phyloP scores from a whole-genome alignment of 208 protist species.

The Crithidia brevicula region DNA sequence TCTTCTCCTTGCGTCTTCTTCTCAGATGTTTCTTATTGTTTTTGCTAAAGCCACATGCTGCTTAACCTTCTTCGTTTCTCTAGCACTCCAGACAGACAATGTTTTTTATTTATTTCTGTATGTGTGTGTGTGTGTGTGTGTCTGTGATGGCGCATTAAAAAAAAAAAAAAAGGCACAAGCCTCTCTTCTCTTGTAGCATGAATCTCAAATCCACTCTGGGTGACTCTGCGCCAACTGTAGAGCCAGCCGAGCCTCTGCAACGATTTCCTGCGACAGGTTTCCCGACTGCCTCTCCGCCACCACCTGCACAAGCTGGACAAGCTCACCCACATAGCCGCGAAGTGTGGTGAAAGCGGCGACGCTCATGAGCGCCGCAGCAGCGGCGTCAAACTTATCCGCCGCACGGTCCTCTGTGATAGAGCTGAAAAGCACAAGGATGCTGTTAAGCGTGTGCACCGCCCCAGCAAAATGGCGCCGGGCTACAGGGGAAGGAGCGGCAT shows the following conservation, averaged over 20 bases:
- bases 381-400: not conserved
- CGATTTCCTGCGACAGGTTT: constrained; percentile 14
- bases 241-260: not conserved
- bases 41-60: too few relatives aligned
- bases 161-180: constrained; percentile 13
- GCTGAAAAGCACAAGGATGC: constrained; percentile 5
- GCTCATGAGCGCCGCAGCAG: not conserved
- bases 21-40: too few relatives aligned
- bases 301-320: constrained; percentile 12
- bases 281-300: not conserved
- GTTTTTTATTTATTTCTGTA: too few relatives aligned
- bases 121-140: too few relatives aligned
- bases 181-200: not conserved
- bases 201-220: constrained; percentile 7
- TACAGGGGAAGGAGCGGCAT: too few relatives aligned
- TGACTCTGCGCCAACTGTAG: constrained; percentile 20
- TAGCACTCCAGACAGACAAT: too few relatives aligned
- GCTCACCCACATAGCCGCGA: not conserved
- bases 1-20: too few relatives aligned
- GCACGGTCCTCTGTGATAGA: not conserved
- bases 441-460: constrained; percentile 14
- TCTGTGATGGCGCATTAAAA: not conserved
- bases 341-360: not conserved
- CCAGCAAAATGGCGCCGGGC: not conserved
- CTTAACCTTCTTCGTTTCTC: too few relatives aligned